Base-by-base conservation (phyloP, 2,329 filamentous ascomycete species). In the Colletotrichum liaoningense region DNA sequence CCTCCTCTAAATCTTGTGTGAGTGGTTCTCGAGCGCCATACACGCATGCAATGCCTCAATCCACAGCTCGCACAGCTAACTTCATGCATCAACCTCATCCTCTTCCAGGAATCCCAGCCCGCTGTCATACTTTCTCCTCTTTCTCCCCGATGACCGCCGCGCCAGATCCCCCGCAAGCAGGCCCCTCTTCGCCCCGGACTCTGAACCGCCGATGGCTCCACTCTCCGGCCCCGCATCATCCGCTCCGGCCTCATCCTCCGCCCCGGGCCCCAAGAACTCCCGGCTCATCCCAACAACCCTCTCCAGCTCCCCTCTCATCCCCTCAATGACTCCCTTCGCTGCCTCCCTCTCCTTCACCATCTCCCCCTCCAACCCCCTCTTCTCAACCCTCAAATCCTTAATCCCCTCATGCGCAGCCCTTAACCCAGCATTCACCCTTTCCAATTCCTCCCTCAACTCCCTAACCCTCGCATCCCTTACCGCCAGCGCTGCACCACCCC, bases 61-160 rank as follows among this genome's bases (percentile, higher is more conserved):
- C 62, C 56, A 35, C 8, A 9, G 4, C 6, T 26, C 35, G 16
- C 38, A 24, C 38, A 52, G 12, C 19, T 22, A 33, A 12, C 38
- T 22, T 63, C 54, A 73, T n/a, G 67, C 67, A 38, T 83, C 82
- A 22, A 83, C 79, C 67, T 86, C 86, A 46, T 89, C 88, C 77
- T 90, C 88, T 33, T 89, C 88, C 78, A 90, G 75, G 28, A 91
- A 81, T 0, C 88, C 88, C 63, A 91, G 77, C 0, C 89, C 89
- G 67, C 88, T 90, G 78, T 91, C 89, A 75, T 86, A 85, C 70
- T 85, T 83, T 72, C 87, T 84, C 72, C 83, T 82, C 81, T 85
- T 88, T 76, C 74, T 83, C 30, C 79, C 82, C 30, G 75, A 79
- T 0, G 77, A 78, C 26, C 79, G 79, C 59, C 80, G 80, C 2